Conservation (phyloP, 139 green algal species). For the Coccomyxa sp. region DNA sequence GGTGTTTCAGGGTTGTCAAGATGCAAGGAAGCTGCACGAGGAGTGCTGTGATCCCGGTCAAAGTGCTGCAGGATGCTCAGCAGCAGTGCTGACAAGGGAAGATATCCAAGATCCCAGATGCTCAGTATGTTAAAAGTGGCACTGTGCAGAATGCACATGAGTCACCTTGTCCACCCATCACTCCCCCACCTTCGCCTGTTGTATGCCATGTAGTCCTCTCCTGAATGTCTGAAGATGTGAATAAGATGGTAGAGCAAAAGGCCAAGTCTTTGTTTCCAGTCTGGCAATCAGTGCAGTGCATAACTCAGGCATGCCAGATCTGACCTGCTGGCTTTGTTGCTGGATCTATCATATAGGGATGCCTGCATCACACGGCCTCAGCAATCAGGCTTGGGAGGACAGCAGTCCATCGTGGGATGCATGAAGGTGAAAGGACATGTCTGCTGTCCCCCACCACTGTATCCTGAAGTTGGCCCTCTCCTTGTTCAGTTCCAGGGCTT, state of each 20-base stretch:
- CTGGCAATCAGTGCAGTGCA: too few species aligned
- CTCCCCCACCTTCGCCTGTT: background rate
- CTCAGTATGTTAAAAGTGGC: slow-evolving; percentile 5
- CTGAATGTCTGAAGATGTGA: background rate
- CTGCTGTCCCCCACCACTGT: slow-evolving; percentile 2
- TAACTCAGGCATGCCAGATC: too few species aligned
- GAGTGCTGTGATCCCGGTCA: too few species aligned
- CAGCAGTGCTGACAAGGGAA: too few species aligned
- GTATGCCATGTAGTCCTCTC: slow-evolving; percentile 8
- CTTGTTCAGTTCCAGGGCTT: background rate
- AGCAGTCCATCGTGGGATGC: background rate
- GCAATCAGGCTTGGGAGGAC: background rate
- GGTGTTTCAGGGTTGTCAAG: too few species aligned
- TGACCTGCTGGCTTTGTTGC: background rate
- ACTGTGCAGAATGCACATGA: background rate
- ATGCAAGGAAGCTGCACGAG: too few species aligned
- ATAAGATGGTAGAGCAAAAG: too few species aligned
- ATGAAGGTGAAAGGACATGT: background rate
- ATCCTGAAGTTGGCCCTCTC: background rate
- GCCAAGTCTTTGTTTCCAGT: too few species aligned
- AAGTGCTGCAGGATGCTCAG: too few species aligned
- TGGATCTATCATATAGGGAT: background rate
- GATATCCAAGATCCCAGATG: too few species aligned
- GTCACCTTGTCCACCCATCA: slow-evolving; percentile 1
- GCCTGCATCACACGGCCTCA: slow-evolving; percentile 2